Base-by-base conservation (phyloP, 129 eudicot species). In the Pittosporum tobira region DNA sequence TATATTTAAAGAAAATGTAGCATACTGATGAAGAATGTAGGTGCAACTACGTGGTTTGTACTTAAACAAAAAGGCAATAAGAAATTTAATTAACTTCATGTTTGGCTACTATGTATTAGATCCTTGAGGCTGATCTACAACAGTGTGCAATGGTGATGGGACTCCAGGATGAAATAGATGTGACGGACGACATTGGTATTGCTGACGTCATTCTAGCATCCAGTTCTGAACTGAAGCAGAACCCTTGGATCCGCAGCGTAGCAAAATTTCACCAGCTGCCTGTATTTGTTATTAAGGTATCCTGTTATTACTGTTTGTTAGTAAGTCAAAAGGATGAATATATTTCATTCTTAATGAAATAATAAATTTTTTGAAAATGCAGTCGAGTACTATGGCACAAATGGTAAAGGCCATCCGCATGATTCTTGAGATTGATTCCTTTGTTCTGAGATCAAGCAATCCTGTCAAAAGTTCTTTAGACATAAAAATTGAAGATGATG, bases 71-170 rank as follows among this genome's bases (percentile, higher is more conserved):
- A 36, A 47, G 19, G 54, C 58, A 2, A 16, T 20, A 16, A 19
- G 28, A 25, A 56, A 26, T 25, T 56, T 34, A 57, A n/a, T 24
- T 5, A 21, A 19, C 57, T 65, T 40, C 16, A 0, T 59, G 12
- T 40, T 60, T 60, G n/a, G 62, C 26, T 59, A 57, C 34, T 57
- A 28, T 67, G 26, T 28, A 66, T 37, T 76, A 90, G 97, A 86
- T 87, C 67, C 75, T 80, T 69, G 98, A 91, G 71, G 85, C 89
- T 76, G 98, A 91, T 63, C 72, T 91, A 47, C 67, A 76, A 56
- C 94, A 83, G 81, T 96, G 86, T 65, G 94, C 96, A 44, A 71
- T 75, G 69, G 98, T 76, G 25, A 86, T 91, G 98, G 98, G 98
- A 69, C 76, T 86, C 11, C 85, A 85, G 40, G 94, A 79, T 42